Evolutionary conservation across 1,139 yeast genomes (phyloP).

Genomic region (Scheffersomyces parashehatae): DNA sequence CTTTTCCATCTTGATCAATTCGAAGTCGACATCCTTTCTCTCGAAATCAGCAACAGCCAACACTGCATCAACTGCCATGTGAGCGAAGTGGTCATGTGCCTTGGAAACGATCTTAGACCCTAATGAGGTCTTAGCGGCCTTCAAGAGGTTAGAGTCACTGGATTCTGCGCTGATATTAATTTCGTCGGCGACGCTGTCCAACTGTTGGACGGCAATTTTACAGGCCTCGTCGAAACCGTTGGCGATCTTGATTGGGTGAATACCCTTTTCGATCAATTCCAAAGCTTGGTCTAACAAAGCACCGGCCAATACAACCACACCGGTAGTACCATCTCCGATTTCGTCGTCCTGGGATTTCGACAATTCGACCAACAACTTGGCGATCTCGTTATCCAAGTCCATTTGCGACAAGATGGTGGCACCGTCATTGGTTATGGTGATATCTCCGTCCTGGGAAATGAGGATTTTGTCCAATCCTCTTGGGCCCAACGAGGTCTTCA

Average conservation of each 20-base stretch:
- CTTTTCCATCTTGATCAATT: conserved; percentile 91
- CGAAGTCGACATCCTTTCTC: conserved; percentile 94
- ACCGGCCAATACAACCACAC: conserved; percentile 95
- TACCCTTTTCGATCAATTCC: conserved; percentile 93
- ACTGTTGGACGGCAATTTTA: conserved; percentile 76
- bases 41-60: conserved; percentile 88
- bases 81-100: conserved; percentile 88
- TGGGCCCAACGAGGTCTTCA: conserved; percentile 93
- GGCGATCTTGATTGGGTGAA: conserved; percentile 95
- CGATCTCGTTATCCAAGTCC: conserved; percentile 96
- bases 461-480: conserved; percentile 97
- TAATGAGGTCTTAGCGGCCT: conserved; percentile 91
- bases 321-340: conserved; percentile 99
- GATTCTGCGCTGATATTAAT: conserved; percentile 53
- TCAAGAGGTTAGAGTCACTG: conserved; percentile 59
- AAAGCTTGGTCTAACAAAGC: conserved; percentile 92
- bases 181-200: conserved; percentile 72
- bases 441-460: conserved; percentile 92
- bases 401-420: conserved; percentile 95
- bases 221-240: conserved; percentile 98
- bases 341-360: conserved; percentile 97
- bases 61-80: conserved; percentile 97
- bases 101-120: conserved; percentile 97
- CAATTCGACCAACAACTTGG: conserved; percentile 89
- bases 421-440: conserved; percentile 97